Evolutionary conservation across 108 stramenopile species (phyloP).

Genomic region (Nannochloropsis salina): DNA sequence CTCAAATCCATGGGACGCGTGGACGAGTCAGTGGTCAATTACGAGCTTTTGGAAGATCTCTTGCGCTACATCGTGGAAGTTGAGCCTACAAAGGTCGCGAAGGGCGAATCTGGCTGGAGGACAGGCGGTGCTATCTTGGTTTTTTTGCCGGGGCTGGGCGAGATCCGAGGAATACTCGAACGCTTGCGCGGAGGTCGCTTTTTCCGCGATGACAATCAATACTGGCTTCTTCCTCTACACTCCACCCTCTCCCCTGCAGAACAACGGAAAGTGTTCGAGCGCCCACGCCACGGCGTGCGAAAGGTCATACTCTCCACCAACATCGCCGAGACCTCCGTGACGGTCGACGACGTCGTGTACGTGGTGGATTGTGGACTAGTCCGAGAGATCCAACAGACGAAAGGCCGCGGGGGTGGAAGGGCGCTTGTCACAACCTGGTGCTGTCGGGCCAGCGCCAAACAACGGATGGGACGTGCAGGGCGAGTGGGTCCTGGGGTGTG

Average conservation of each 20-base stretch:
- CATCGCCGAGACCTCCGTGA: constrained; percentile 82
- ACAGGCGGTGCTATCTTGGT: constrained; percentile 71
- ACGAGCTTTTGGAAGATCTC: not conserved
- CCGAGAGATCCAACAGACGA: constrained; percentile 70
- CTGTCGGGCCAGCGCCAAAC: constrained; percentile 72
- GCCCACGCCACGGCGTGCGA: constrained; percentile 57
- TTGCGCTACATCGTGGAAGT: not conserved
- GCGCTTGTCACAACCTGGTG: constrained; percentile 78
- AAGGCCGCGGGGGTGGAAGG: constrained; percentile 67
- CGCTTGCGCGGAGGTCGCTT: constrained; percentile 53
- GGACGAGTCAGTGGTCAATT: not conserved
- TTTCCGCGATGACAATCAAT: constrained; percentile 41
- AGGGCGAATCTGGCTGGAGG: not conserved
- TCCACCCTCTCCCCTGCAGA: constrained; percentile 63
- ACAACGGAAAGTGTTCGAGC: constrained; percentile 67
- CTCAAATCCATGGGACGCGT: not conserved
- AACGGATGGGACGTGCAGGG: constrained; percentile 83
- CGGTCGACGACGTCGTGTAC: constrained; percentile 79
- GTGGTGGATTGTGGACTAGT: constrained; percentile 78
- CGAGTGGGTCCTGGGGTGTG: constrained; percentile 63
- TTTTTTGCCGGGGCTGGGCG: constrained; percentile 85
- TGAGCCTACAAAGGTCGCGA: not conserved
- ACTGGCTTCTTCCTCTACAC: constrained; percentile 70
- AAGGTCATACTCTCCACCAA: constrained; percentile 88
- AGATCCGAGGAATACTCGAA: constrained; percentile 79